Conservation (phyloP, 129 eudicot species). For the Saussurea involucrata region DNA sequence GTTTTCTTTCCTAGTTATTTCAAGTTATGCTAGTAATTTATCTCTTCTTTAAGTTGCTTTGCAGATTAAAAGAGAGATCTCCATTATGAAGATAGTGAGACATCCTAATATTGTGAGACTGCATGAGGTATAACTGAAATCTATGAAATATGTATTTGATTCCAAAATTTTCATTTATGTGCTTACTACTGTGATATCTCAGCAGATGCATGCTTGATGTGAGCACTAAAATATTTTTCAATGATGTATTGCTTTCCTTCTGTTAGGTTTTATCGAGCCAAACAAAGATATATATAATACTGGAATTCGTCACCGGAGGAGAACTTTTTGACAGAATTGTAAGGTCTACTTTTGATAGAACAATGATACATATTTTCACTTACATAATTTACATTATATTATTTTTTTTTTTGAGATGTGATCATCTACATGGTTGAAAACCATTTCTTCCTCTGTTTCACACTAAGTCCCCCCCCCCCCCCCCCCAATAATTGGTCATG, state of each 20-base stretch:
- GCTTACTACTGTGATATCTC: background rate
- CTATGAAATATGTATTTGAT: background rate
- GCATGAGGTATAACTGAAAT: conserved; percentile 58
- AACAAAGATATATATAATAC: conserved; percentile 78
- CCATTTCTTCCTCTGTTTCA: background rate
- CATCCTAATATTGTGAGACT: conserved; percentile 95
- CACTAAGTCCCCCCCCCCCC: background rate
- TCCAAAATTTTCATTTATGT: conserved; percentile 1
- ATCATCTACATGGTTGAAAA: background rate
- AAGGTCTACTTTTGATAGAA: conserved; percentile 32
- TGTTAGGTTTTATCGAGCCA: conserved; percentile 82
- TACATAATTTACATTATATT: background rate
- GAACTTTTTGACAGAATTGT: conserved; percentile 97
- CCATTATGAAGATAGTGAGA: conserved; percentile 97
- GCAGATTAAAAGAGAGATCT: conserved; percentile 97
- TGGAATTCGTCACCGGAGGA: conserved; percentile 93
- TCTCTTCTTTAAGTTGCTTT: conserved; percentile 34
- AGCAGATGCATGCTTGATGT: background rate
- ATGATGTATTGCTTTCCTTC: background rate
- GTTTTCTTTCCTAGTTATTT: background rate
- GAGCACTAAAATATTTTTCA: background rate
- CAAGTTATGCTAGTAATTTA: background rate
- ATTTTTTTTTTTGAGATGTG: background rate
- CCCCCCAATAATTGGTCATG: background rate
- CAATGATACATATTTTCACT: conserved; percentile 15